Evolutionary conservation across 192 early-diverging fungal genomes (phyloP), one percentile per base, ranked within the genome.

Genomic region (Umbelopsis sp.): DNA sequence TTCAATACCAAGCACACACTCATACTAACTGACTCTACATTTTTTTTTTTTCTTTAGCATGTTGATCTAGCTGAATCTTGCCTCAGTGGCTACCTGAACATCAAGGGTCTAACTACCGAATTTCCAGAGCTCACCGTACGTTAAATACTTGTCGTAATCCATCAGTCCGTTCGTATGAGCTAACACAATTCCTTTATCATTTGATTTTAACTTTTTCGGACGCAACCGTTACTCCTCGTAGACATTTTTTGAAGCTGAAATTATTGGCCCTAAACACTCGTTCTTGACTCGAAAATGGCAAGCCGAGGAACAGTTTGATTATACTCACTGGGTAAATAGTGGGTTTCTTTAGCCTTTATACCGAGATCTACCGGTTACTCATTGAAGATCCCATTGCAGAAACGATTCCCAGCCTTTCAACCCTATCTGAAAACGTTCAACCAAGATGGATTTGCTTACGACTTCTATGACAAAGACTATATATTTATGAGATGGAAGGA

Each of bases 401-500:
- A 68, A 14, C 77, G 73, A 10, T 87, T 87, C 56, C 66, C 78
- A n/a, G 80, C 84, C 20, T 87, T 85, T 68, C 67, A 77, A 16
- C 74, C 79, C 43, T 71, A 89, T 83, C 62, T 79, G 52, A 70
- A 87, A 70, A 66, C 66, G 1, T 84, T 85, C 66, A 76, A 82
- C 44, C 72, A 81, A 21, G 81, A 86, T 29, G 81, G 73, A 20
- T 80, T 79, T 50, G 70, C 67, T 29, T 85, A 83, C 67, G 80
- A 85, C 71, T 80, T 83, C 17, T 65, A 69, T 14, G 70, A 80
- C 49, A 78, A 85, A 74, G 85, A 83, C 74, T 86, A 80, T 45
- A 82, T 96, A 10, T 96, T 93, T 79, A 96, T 96, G 95, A 85
- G 95, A 47, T 96, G 95, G 95, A 96, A 96, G 81, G 95, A 96